Conservation (phyloP, 257 asterid species). For the Galeopsis tetrahit region DNA sequence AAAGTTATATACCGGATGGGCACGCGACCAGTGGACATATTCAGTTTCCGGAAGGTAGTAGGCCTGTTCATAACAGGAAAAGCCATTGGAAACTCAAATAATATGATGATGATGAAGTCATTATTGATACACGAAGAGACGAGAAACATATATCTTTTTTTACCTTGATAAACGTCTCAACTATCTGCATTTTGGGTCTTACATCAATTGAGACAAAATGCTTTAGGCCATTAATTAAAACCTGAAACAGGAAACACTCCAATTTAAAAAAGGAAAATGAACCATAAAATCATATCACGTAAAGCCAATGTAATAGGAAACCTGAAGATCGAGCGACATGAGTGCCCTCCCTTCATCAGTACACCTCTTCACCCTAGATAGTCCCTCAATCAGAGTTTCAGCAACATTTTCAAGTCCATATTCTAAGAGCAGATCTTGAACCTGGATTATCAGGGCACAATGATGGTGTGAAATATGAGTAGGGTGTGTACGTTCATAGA, state of each 20-base stretch:
- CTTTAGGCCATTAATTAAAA: constrained; percentile 90
- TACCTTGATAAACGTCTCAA: constrained; percentile 94
- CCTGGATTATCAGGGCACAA: constrained; percentile 48
- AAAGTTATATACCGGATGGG: constrained; percentile 72
- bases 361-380: constrained; percentile 91
- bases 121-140: constrained; percentile 2
- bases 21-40: constrained; percentile 93
- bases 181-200: constrained; percentile 83
- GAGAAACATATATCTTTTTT: neutral
- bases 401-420: constrained; percentile 93
- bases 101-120: neutral
- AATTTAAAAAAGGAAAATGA: constrained; percentile 25
- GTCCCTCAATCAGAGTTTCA: constrained; percentile 88
- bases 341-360: constrained; percentile 99
- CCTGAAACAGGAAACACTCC: constrained; percentile 52
- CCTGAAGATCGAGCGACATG: constrained; percentile 99
- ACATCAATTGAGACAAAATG: constrained; percentile 84
- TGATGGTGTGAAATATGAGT: too few species aligned
- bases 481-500: neutral
- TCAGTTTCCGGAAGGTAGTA: constrained; percentile 99
- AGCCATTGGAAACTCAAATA: constrained; percentile 25
- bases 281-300: constrained; percentile 1
- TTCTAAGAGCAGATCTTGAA: constrained; percentile 86
- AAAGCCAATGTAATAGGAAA: constrained; percentile 36
- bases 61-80: constrained; percentile 58